Base-by-base conservation (phyloP, 306 rosid genomes). In the Mimosa pudica region DNA sequence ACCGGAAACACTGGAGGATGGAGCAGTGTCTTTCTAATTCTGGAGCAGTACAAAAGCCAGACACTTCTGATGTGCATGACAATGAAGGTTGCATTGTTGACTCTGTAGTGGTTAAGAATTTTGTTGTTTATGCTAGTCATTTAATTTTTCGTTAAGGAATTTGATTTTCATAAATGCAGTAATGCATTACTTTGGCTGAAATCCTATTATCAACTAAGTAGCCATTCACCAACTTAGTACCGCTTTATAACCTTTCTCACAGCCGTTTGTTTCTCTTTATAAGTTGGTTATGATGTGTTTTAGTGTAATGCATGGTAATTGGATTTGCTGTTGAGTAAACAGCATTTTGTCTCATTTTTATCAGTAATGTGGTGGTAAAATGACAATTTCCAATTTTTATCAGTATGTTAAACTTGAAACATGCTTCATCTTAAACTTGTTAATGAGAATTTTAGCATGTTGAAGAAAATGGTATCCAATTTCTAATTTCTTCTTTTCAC, bases 61-160 rank as follows among this genome's bases (percentile, higher is more conserved):
- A 85, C 71, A 70, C 84, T 82, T 68, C 81, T 8, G 78, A 70
- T 78, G 84, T 74, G 76, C 77, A 77, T 57, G 77, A 8, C 48
- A 77, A 73, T 13, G 93, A 88, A 92, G 97, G 98, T 94, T 81
- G 42, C 66, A 41, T 49, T 70, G 72, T 77, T 70, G 58, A 12
- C 74, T 80, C 78, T 66, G 71, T 65, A 20, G 30, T 80, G 70
- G 7, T 71, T 71, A 78, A 64, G 65, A 65, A 55, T 80, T 52
- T 20, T 41, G 67, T 47, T 51, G 58, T 60, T 42, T 48, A 45
- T 70, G 68, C 79, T 47, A 71, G 51, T 10, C 70, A 38, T 75
- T 79, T 14, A 24, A 46, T 17, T 24, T 58, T 48, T 30, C 20
- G 36, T 70, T 33, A 47, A 58, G 72, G 44, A 38, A 33, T 30